Evolutionary conservation across 805 yeast genomes (phyloP), one percentile per base, ranked within the genome.

Genomic region (Wickerhamomyces tratensis): DNA sequence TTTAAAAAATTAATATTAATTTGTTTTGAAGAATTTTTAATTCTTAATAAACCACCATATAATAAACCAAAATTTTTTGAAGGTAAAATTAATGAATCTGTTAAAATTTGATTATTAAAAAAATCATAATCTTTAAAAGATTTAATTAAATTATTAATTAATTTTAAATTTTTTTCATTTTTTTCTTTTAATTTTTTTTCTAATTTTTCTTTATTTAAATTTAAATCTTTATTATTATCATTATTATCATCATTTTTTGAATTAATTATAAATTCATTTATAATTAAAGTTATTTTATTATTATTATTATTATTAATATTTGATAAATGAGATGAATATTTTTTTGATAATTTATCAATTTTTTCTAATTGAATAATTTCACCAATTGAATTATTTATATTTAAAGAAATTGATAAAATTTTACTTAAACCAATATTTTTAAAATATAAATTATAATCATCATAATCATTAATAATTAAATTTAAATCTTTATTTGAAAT

Each of bases 31-130:
- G 10, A 27, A 25, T 48, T 51, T 41, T 72, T 74, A 49, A 80
- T 65, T 42, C 69, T 74, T 26, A 84, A 40, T 7, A 74, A 41
- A 0, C 83, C 89, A 12, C 94, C 93, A 36, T 64, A 48, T 1
- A 85, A 81, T 15, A 82, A 56, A 0, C 56, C 56, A 5, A 31
- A 31, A 1, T 75, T 68, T 2, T 75, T 58, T 0, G 59, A 52
- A 1, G 89, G 87, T 1, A 84, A 48, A 46, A 72, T 74, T 41
- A 69, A 54, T 27, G 63, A 65, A 45, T 74, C 72, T 0, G 88
- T 74, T 36, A 79, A 50, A 3, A 76, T 68, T 11, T 31, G 13
- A 2, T 67, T 53, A 25, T 53, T 46, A 6, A 49, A 43, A 10
- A 46, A 39, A 0, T 51, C 52, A 5, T 53, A 13, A 1, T 46